Conservation (phyloP, 139 green algal genomes). For the Chlamydomonas asymmetrica region DNA sequence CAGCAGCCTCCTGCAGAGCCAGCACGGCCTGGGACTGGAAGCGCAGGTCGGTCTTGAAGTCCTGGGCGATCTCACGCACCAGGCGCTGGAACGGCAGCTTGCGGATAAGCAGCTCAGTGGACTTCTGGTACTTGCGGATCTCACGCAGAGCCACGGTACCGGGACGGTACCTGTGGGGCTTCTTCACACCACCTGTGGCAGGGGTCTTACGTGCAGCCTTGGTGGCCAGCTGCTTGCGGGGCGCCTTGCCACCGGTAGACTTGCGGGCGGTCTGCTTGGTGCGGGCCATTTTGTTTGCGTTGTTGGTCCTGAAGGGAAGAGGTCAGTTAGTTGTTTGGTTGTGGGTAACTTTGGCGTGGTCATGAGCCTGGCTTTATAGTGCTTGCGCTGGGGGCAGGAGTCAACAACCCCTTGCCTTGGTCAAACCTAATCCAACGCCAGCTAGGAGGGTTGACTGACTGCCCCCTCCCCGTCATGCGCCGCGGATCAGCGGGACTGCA, state of each 20-base stretch:
- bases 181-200: constrained; percentile 69
- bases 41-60: constrained; percentile 98
- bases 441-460: too few relatives aligned
- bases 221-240: constrained; percentile 92
- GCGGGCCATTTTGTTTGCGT: constrained; percentile 74
- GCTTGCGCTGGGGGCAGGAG: too few relatives aligned
- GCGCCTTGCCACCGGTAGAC: constrained; percentile 83
- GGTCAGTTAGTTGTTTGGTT: too few relatives aligned
- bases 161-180: constrained; percentile 82
- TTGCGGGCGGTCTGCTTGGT: constrained; percentile 85
- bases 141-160: constrained; percentile 87
- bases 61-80: constrained; percentile 96
- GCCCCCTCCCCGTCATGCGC: too few relatives aligned
- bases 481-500: too few relatives aligned
- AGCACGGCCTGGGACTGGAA: constrained; percentile 94
- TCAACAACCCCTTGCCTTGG: too few relatives aligned
- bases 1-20: constrained; percentile 92
- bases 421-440: too few relatives aligned
- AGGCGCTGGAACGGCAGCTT: constrained; percentile 95
- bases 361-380: too few relatives aligned
- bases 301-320: too few relatives aligned
- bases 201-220: constrained; percentile 79
- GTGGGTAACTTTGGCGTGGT: too few relatives aligned
- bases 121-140: constrained; percentile 94
- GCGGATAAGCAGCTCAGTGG: constrained; percentile 88